Evolutionary conservation across 2,329 filamentous ascomycete genomes (phyloP), one percentile per base, ranked within the genome.

Genomic region (Verticillium nubilum): DNA sequence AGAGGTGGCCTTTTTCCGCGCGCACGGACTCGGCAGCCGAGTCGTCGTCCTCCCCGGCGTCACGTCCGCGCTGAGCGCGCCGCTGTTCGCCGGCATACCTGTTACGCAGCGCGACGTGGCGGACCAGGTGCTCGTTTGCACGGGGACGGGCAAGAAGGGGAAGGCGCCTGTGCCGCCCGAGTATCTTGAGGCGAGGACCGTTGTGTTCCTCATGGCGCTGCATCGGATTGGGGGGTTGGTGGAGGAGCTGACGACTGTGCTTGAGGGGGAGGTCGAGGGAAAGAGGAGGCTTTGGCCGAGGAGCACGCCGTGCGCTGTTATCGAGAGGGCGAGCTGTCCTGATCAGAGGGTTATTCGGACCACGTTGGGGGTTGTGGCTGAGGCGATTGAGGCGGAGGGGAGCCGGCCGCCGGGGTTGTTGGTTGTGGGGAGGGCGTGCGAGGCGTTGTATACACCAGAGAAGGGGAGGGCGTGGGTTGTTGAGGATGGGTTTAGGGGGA

Each of bases 71-170:
- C 78, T 99, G 37, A 89, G 86, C 59, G 95, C 92, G 10, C 92
- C 94, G 0, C 79, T 99, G 2, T 97, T 98, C 71, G 93, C 93
- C 0, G 86, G 82, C 6, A 91, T 99, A 31, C 94, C 95, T 1
- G 82, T 89, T 0, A 99, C 95, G 1, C 94, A 98, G 76, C 84
- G 95, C 5, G 90, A 90, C 52, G 90, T 97, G 0, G 89, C 92
- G 3, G 95, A 99, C 69, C 93, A 98, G 73, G 88, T 99, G 0
- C 81, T 99, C 27, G 84, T 99, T n/a, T 98, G 95, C 76, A 99
- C 95, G 0, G 95, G 95, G 0, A 99, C 95, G 0, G 95, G 95
- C 1, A 86, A 95, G 68, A 96, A 96, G 75, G 95, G 95, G 13
- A 89, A 85, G 58, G 80, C 91, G 0, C 92, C 92, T 0, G 78